Evolutionary conservation across 106 monocot genomes (phyloP), one percentile per base, ranked within the genome.

Genomic region (Cymbidium sinense): DNA sequence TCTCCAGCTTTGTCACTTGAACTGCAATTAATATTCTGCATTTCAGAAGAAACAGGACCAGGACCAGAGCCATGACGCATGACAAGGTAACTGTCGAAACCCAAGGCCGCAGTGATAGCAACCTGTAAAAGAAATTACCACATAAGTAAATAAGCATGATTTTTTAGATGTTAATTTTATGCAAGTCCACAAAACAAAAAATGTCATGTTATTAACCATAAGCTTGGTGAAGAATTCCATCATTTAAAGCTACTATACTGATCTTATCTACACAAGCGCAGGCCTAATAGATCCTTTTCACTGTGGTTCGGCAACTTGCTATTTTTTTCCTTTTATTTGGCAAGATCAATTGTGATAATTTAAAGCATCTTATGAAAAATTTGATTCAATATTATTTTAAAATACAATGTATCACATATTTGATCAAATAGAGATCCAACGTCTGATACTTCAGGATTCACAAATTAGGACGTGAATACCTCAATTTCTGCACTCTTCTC

Each of bases 1-100:
- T 86, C 80, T 76, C 35, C 74, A 72, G 9, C 50, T 80, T 61
- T 79, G 81, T 34, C 5, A 33, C 17, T 75, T 34, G 58, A 70
- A 74, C 29, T 34, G 55, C 27, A n/a, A 50, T 37, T 54, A 15
- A 9, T 70, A 75, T 70, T 78, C 43, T 75, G 69, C 23, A 55
- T 35, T 21, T 37, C 71, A 29, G 23, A 43, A 36, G 21, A 18
- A 33, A 72, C 18, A 25, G 89, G 98, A 77, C 89, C 90, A 43
- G 90, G 99, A 80, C 95, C 92, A 79, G 90, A 86, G 10, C 99
- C 99, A 92, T 99, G 99, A 36, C 99, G 99, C 92, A 99, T 99
- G 34, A 95, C 95, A 76, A 99, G 89, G 86, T 87, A 99, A 81
- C 92, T 95, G 74, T 99, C 99, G 85, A 95, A 99, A 37, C 99